Percentiles rank a stretch among this genome's conserved stretches.
Evolutionary conservation across 192 early-diverging fungal species (phyloP).

Genomic region (Entomortierella beljakovae): DNA sequence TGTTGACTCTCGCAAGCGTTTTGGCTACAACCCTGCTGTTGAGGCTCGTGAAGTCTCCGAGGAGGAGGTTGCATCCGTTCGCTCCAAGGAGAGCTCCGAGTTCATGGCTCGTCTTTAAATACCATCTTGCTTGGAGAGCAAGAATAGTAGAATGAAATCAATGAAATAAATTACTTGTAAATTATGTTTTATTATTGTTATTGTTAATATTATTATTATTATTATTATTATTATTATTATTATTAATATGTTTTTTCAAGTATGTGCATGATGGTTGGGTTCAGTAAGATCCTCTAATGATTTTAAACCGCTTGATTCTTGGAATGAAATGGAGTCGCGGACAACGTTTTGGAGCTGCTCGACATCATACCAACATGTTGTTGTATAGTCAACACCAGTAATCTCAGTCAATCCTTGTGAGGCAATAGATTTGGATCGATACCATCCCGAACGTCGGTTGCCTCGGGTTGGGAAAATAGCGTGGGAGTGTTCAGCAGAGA

Average conservation of each 20-base stretch:
- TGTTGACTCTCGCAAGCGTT: slow-evolving; percentile 51
- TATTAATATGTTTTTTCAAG: neutral
- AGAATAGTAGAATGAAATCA: neutral
- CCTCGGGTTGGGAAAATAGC: slow-evolving; percentile 49
- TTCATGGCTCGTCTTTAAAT: slow-evolving; percentile 55
- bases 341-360: slow-evolving; percentile 49
- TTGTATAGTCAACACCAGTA: slow-evolving; percentile 53
- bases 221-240: neutral
- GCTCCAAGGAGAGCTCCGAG: slow-evolving; percentile 56
- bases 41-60: slow-evolving; percentile 70
- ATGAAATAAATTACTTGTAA: neutral
- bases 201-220: neutral
- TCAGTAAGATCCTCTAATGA: slow-evolving; percentile 48
- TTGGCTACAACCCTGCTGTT: slow-evolving; percentile 69
- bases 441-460: slow-evolving; percentile 45
- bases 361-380: slow-evolving; percentile 53
- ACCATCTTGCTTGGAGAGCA: neutral
- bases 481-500: slow-evolving; percentile 43
- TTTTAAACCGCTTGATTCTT: slow-evolving; percentile 37
- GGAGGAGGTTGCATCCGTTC: slow-evolving; percentile 65
- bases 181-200: neutral
- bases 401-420: slow-evolving; percentile 44
- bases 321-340: slow-evolving; percentile 48
- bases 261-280: slow-evolving; percentile 7
- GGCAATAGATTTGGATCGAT: slow-evolving; percentile 49